Evolutionary conservation across 768 basidiomycete species (phyloP).

Genomic region (Coprinopsis cinerea): DNA sequence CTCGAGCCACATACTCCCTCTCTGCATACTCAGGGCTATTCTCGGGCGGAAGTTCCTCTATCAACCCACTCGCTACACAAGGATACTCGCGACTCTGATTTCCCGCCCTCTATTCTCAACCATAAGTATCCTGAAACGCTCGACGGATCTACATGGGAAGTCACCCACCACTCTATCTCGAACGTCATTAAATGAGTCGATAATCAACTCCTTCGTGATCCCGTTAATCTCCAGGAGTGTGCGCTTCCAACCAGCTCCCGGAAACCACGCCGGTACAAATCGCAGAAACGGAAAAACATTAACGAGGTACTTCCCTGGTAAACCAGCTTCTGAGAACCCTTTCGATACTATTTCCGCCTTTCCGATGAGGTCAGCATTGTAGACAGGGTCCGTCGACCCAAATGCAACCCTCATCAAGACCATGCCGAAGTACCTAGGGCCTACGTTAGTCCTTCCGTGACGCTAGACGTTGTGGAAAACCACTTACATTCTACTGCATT

Average conservation of each 20-base stretch:
- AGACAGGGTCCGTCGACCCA: conserved; percentile 20
- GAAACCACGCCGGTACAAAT: conserved; percentile 6
- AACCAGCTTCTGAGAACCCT: background rate
- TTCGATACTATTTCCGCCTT: background rate
- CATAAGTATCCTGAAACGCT: no score
- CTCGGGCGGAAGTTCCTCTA: conserved; percentile 1
- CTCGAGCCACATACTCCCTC: background rate
- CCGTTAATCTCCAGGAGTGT: background rate
- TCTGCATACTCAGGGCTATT: background rate
- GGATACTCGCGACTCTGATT: background rate
- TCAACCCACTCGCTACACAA: conserved; percentile 2
- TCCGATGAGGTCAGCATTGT: conserved; percentile 23
- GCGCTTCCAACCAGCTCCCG: conserved; percentile 5
- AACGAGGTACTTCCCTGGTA: conserved; percentile 2
- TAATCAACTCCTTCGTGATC: background rate
- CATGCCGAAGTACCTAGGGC: conserved; percentile 29
- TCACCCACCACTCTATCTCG: conserved; percentile 5
- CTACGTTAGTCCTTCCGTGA: no score
- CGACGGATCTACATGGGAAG: no score
- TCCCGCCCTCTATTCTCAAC: background rate
- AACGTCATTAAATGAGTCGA: background rate
- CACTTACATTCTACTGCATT: background rate
- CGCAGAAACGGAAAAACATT: conserved; percentile 1
- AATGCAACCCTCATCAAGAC: conserved; percentile 31
- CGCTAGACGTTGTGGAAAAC: no score